phyloP scores from a whole-genome alignment of 352 stramenopile genomes.

The Pythium myriotylum region DNA sequence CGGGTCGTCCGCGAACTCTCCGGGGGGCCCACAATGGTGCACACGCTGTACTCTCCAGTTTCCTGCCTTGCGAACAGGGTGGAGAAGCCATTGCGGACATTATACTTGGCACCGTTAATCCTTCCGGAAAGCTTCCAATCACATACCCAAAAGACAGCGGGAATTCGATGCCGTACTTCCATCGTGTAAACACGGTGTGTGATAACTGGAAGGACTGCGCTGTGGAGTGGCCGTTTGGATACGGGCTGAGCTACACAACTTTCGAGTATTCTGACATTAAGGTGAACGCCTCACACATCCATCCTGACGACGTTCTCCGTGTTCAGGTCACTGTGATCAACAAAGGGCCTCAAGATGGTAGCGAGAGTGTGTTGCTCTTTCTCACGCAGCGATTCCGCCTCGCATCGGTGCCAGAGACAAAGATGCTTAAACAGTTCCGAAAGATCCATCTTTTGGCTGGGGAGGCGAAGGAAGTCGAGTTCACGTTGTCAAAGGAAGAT shows the following conservation, averaged over 20 bases:
- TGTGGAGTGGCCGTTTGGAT: constrained; percentile 65
- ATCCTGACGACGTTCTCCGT: constrained; percentile 33
- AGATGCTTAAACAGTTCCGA: constrained; percentile 76
- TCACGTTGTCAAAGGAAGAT: constrained; percentile 43
- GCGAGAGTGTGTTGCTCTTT: constrained; percentile 79
- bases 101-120: constrained; percentile 67
- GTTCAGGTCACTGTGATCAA: constrained; percentile 72
- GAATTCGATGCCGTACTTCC: constrained; percentile 67
- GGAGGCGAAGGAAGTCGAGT: constrained; percentile 39
- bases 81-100: constrained; percentile 72
- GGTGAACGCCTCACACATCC: constrained; percentile 40
- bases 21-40: constrained; percentile 42
- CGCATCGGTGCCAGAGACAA: constrained; percentile 61
- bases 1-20: constrained; percentile 68
- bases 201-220: constrained; percentile 53
- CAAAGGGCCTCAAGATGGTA: constrained; percentile 39
- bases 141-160: constrained; percentile 64
- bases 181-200: constrained; percentile 66
- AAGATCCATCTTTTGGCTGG: constrained; percentile 54
- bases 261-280: constrained; percentile 64
- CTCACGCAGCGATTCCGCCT: constrained; percentile 54
- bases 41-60: constrained; percentile 65
- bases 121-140: constrained; percentile 75
- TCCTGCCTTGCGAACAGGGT: constrained; percentile 80
- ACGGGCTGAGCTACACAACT: constrained; percentile 65